Evolutionary conservation across 257 asterid genomes (phyloP), one percentile per base, ranked within the genome.

Genomic region (Leptodermis oblonga): DNA sequence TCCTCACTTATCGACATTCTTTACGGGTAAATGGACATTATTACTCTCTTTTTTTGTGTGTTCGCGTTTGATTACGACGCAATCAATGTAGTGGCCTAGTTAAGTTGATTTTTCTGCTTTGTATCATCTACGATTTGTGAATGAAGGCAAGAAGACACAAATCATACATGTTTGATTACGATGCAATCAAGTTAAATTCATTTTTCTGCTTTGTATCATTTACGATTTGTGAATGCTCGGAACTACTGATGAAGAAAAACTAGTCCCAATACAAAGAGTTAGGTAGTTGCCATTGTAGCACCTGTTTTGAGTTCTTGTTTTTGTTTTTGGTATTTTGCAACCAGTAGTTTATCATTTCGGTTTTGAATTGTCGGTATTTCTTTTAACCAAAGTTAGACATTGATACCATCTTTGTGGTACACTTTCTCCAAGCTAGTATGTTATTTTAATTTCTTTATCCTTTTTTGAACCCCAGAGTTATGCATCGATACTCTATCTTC

Each of bases 401-500:
- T 96, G 69, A 86, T 90, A 71, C 96, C 90, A 92, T 75, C 93
- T 92, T 76, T 83, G 96, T 70, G 70, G 87, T 62, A 93, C 97
- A 62, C 77, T 86, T 52, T 4, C n/a, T 48, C 52, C 20, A 11
- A 46, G 22, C 9, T 48, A n/a, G n/a, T n/a, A n/a, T n/a, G n/a
- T n/a, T n/a, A n/a, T n/a, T n/a, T n/a, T n/a, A n/a, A n/a, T n/a
- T n/a, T n/a, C n/a, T n/a, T n/a, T n/a, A n/a, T n/a, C n/a, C 23
- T 69, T 59, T 46, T 56, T 76, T 79, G 75, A 67, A 75, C 74
- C 76, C 76, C 92, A 91, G 97, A 94, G 89, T 75, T 94, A 94
- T 77, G 93, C 91, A 75, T 96, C 99, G 67, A 87, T 94, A 71
- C 96, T 94, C 55, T 94, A 94, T 76, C 96, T 94, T 77, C 85